A percentile compares a stretch with the other conserved stretches of the same genome.
Evolutionary conservation across 2,329 filamentous ascomycete species (phyloP).

Genomic region (Pyricularia grisea): DNA sequence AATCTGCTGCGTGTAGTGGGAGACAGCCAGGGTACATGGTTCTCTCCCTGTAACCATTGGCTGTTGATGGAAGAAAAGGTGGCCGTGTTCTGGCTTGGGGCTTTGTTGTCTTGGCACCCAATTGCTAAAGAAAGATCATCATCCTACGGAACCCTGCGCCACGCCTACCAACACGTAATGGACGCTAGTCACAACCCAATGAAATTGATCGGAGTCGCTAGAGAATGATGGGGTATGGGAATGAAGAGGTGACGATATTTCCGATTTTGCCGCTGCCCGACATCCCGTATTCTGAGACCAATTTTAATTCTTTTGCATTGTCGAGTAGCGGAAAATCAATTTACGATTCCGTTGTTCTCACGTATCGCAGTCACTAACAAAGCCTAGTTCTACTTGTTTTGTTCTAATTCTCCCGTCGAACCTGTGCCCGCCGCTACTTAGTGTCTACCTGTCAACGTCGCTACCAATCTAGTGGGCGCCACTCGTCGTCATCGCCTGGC

Average conservation of each 20-base stretch:
- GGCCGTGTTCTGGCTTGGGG: not conserved
- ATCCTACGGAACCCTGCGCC: not conserved
- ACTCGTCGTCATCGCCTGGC: not conserved
- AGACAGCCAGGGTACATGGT: not conserved
- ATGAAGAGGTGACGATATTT: not conserved
- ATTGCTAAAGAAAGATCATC: not conserved
- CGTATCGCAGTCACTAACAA: not conserved
- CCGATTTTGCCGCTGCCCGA: not conserved
- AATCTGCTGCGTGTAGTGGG: not conserved
- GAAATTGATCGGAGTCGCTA: not conserved
- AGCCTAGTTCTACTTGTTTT: not conserved
- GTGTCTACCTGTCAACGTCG: not conserved
- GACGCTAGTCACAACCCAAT: not conserved
- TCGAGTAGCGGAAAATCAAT: not conserved
- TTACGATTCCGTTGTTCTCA: not conserved
- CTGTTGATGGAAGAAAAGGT: not conserved
- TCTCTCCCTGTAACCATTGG: not conserved
- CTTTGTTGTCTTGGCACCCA: not conserved
- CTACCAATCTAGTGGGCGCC: not conserved
- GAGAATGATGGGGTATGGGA: not conserved
- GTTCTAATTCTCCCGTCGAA: not conserved
- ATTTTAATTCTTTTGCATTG: not conserved
- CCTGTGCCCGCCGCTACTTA: not conserved
- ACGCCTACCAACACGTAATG: not conserved
- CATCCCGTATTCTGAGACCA: not conserved